A percentile compares a stretch with the other conserved stretches of the same genome.
Conservation (phyloP, 2,329 filamentous ascomycete genomes). For the Coniochaeta ligniaria region DNA sequence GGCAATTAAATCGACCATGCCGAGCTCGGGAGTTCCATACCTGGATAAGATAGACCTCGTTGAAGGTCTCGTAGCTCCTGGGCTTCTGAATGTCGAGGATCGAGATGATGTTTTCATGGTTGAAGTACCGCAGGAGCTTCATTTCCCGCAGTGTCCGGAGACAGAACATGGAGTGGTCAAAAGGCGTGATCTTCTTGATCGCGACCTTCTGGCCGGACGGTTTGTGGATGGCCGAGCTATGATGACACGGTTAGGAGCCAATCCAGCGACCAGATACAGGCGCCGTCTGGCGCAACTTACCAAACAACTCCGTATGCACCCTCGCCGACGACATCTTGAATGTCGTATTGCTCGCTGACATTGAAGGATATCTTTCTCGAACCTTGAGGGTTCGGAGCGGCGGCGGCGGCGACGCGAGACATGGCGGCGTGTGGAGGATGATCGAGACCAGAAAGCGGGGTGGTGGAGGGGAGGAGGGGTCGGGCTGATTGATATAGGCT, state of each 20-base stretch:
- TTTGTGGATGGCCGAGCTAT: conserved; percentile 92
- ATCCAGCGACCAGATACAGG: neutral
- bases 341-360: conserved; percentile 98
- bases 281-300: conserved; percentile 46
- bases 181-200: conserved; percentile 99
- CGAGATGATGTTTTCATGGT: conserved; percentile 99
- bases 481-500: neutral
- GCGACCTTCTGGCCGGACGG: conserved; percentile 97
- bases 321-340: conserved; percentile 98
- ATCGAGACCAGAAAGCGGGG: neutral
- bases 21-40: conserved; percentile 38
- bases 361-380: conserved; percentile 99
- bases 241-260: neutral
- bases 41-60: conserved; percentile 97
- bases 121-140: conserved; percentile 98
- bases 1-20: neutral
- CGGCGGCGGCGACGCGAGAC: conserved; percentile 46
- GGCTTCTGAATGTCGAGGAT: conserved; percentile 99
- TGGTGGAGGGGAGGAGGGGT: conserved; percentile 1
- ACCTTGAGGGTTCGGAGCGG: conserved; percentile 48
- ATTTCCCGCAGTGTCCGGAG: conserved; percentile 94
- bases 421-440: conserved; percentile 23
- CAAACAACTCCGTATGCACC: conserved; percentile 98
- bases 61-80: conserved; percentile 89
- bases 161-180: conserved; percentile 99